Percentiles rank a stretch among this genome's conserved stretches.
Conservation (phyloP, 306 rosid genomes). For the Cucumis melo region DNA sequence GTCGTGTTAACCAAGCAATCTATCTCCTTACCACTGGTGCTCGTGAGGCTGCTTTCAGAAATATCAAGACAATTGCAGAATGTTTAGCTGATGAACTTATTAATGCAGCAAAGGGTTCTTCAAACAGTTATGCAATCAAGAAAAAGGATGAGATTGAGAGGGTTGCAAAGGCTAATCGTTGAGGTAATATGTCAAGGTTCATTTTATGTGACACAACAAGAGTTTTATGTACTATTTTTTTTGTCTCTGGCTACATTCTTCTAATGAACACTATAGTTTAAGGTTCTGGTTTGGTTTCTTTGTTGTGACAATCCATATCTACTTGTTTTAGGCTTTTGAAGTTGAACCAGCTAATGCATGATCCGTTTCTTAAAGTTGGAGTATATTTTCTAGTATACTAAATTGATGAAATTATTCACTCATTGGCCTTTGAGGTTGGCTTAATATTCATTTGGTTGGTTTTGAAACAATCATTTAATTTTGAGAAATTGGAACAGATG, state of each 20-base stretch:
- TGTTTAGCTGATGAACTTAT: slow-evolving; percentile 5
- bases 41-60: slow-evolving; percentile 5
- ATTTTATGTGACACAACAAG: not conserved
- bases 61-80: slow-evolving; percentile 7
- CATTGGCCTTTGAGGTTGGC: too few relatives aligned
- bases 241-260: not conserved
- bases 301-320: not conserved
- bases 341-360: not conserved
- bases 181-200: not conserved
- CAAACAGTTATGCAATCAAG: slow-evolving; percentile 4
- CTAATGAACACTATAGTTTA: not conserved
- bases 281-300: not conserved
- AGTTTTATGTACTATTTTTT: not conserved
- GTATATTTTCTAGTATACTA: not conserved
- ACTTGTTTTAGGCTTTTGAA: not conserved
- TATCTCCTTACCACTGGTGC: not conserved
- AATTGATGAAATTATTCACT: too few relatives aligned
- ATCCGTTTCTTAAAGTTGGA: not conserved
- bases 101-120: slow-evolving; percentile 4
- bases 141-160: slow-evolving; percentile 2
- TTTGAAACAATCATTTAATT: too few relatives aligned
- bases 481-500: too few relatives aligned
- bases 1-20: not conserved
- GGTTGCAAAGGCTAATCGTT: slow-evolving; percentile 5
- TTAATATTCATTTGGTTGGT: too few relatives aligned